Evolutionary conservation across 352 stramenopile genomes (phyloP).

Genomic region (Phytophthora cajani): DNA sequence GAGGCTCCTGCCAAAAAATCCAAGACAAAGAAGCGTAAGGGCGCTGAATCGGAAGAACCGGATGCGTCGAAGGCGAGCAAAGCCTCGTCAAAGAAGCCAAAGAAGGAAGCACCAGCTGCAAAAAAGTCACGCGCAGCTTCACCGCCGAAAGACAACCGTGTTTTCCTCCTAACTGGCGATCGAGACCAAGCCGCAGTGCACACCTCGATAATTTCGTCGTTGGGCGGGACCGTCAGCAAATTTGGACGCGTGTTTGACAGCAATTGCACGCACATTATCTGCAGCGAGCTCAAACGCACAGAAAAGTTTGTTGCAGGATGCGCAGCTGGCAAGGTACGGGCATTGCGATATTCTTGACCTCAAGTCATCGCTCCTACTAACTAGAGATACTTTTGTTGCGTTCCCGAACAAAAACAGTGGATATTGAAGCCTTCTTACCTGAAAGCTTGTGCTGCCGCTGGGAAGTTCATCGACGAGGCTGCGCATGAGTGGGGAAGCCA

Average conservation of each 20-base stretch:
- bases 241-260: slow-evolving; percentile 74
- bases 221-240: slow-evolving; percentile 71
- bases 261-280: slow-evolving; percentile 87
- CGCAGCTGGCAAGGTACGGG: slow-evolving; percentile 77
- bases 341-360: neutral
- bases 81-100: slow-evolving; percentile 36
- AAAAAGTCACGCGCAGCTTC: slow-evolving; percentile 18
- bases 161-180: slow-evolving; percentile 80
- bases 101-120: slow-evolving; percentile 27
- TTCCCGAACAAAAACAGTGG: slow-evolving; percentile 52
- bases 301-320: slow-evolving; percentile 89
- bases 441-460: slow-evolving; percentile 60
- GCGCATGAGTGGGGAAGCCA: slow-evolving; percentile 76
- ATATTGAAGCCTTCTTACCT: slow-evolving; percentile 88
- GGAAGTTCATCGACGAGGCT: slow-evolving; percentile 77
- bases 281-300: slow-evolving; percentile 85
- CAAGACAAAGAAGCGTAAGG: slow-evolving; percentile 40
- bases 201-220: slow-evolving; percentile 73
- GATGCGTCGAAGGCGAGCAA: slow-evolving; percentile 17
- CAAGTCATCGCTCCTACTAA: slow-evolving; percentile 9
- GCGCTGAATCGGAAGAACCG: slow-evolving; percentile 20
- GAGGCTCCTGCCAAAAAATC: slow-evolving; percentile 28
- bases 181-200: slow-evolving; percentile 78
- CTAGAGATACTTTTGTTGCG: neutral
- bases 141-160: slow-evolving; percentile 23